Base-by-base conservation (phyloP, 164 flowering plant genomes). In the Platanus orientalis region DNA sequence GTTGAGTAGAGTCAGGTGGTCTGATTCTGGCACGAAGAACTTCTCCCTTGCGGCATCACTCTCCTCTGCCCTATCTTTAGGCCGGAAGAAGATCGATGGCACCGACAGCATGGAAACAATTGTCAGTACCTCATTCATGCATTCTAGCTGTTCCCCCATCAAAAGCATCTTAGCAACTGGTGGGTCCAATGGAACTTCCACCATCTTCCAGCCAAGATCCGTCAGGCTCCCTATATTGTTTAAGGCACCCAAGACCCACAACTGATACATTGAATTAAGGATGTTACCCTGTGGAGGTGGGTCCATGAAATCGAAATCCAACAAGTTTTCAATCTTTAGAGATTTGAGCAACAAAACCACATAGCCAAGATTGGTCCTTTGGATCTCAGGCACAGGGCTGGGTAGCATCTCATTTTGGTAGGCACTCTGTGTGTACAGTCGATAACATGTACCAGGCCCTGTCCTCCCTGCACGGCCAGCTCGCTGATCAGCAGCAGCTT, bases 381-480 rank as follows among this genome's bases (percentile, higher is more conserved):
- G 97, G 34, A 93, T 93, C 75, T 90, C 97, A 0, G 98, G 97
- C 26, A 91, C 91, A 10, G 98, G 91, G 66, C 81, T 89, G 0
- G 87, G 84, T 23, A 89, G 79, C 95, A 94, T 81, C 71, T 94
- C 97, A 69, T 90, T 83, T 24, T 76, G 74, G 72, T 87, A 90
- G 10, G 97, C 96, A 69, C 71, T 79, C 25, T 91, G 95, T 1
- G 97, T 93, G 56, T 80, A 92, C 20, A 92, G 75, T 17, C 98
- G 81, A 64, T 92, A 88, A 67, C 96, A 88, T 0, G 89, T 88
- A 24, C 98, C 96, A 1, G 98, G 98, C 61, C 98, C 98, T 17
- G 98, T 92, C 73, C 98, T 77, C 36, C 98, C 98, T 26, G 98
- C 98, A 44, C 96, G 88, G 12, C 98, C 98, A 58, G 96, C 92